Percentiles rank a stretch among this genome's conserved stretches.
phyloP scores from a whole-genome alignment of 1,284 basidiomycete species.

The Fomitopsis betulina region DNA sequence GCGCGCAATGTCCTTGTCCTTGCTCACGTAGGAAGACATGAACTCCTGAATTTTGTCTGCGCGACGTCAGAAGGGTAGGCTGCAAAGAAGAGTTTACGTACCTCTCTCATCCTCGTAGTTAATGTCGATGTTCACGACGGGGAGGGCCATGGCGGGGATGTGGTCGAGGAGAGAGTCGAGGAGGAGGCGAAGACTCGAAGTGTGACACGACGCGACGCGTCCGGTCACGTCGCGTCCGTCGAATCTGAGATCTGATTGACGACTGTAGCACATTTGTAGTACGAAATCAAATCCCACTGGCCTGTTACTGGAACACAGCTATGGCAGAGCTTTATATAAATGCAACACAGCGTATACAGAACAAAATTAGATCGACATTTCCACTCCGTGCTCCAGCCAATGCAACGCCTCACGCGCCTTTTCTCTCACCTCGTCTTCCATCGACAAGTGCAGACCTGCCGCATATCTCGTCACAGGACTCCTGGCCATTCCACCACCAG shows the following conservation, averaged over 20 bases:
- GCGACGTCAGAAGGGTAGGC: background rate
- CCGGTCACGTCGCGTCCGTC: conserved; percentile 1
- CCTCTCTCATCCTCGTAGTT: conserved; percentile 45
- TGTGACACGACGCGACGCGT: conserved; percentile 18
- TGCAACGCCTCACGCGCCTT: conserved; percentile 48
- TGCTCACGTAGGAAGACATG: conserved; percentile 60
- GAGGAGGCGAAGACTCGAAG: background rate
- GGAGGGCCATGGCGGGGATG: conserved; percentile 38
- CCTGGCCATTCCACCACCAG: conserved; percentile 27
- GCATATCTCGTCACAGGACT: conserved; percentile 27
- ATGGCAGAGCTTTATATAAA: background rate
- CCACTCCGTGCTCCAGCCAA: conserved; percentile 19
- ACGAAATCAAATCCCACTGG: too few relatives aligned
- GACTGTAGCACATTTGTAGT: too few relatives aligned
- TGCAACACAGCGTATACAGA: background rate
- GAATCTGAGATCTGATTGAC: too few relatives aligned
- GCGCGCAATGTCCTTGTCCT: conserved; percentile 62
- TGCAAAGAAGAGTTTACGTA: conserved; percentile 11
- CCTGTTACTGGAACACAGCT: background rate
- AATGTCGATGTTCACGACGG: conserved; percentile 43
- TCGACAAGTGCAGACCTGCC: conserved; percentile 25
- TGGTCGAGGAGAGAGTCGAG: conserved; percentile 4
- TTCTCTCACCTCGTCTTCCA: conserved; percentile 51
- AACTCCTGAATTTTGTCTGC: conserved; percentile 68
- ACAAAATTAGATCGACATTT: conserved; percentile 14